Evolutionary conservation across 352 stramenopile genomes (phyloP).

Genomic region (Globisporangium mamillatum): DNA sequence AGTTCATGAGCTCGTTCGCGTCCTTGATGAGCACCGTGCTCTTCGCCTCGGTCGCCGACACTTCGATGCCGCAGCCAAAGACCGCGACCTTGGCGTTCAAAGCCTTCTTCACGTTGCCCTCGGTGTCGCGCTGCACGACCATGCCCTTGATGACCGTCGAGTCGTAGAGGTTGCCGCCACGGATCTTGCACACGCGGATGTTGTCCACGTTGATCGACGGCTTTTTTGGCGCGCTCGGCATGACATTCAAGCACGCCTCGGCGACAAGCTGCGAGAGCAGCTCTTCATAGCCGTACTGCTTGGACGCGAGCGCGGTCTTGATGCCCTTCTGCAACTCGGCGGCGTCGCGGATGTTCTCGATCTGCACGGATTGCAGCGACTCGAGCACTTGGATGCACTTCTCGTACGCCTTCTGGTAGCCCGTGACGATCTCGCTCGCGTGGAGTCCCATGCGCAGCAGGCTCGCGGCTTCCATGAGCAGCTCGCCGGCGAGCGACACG

Average conservation of each 20-base stretch:
- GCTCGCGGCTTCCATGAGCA: conserved; percentile 95
- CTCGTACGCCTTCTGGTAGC: conserved; percentile 95
- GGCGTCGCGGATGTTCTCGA: conserved; percentile 83
- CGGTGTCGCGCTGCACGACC: conserved; percentile 92
- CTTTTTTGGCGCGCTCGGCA: conserved; percentile 83
- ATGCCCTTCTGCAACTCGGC: conserved; percentile 89
- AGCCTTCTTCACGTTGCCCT: conserved; percentile 91
- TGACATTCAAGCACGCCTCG: conserved; percentile 94
- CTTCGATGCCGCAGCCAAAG: conserved; percentile 97
- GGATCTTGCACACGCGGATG: conserved; percentile 98
- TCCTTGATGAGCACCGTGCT: conserved; percentile 99
- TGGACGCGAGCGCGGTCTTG: conserved; percentile 94
- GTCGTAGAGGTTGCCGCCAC: conserved; percentile 94
- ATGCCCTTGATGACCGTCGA: conserved; percentile 98
- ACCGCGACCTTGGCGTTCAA: conserved; percentile 95
- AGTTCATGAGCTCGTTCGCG: conserved; percentile 99
- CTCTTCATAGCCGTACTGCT: conserved; percentile 97
- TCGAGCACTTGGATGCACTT: conserved; percentile 93
- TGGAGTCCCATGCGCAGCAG: conserved; percentile 98
- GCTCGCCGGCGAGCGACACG: conserved; percentile 96
- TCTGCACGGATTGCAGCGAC: conserved; percentile 70
- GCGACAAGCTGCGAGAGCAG: conserved; percentile 93
- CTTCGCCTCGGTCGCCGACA: conserved; percentile 97
- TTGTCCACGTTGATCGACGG: conserved; percentile 96
- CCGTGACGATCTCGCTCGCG: conserved; percentile 96